These are phyloP conservation scores for Saccharomyces kudriavzevii DNA, from an alignment of 805 yeast species.

Conservation along the genomic window DNA sequence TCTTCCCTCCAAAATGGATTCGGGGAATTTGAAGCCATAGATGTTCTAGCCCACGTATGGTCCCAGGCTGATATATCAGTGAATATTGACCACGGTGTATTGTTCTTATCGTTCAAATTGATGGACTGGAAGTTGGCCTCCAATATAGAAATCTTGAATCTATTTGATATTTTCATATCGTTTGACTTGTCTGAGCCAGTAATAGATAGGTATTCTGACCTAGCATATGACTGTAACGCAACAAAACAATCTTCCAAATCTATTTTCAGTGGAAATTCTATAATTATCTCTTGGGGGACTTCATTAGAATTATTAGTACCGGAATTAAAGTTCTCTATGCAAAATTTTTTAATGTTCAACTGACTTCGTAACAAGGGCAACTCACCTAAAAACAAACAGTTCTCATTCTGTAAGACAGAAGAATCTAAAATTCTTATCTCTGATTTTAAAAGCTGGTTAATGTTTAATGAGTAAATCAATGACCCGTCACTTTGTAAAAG, in stretches of 20 bases:
- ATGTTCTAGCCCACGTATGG: constrained; percentile 70
- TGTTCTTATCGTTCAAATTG: not conserved
- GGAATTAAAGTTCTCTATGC: not conserved
- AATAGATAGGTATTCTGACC: constrained; percentile 37
- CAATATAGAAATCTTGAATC: constrained; percentile 47
- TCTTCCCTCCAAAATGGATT: constrained; percentile 82
- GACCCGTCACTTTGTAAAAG: constrained; percentile 59
- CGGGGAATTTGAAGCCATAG: constrained; percentile 41
- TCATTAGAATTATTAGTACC: constrained; percentile 24
- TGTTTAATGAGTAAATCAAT: constrained; percentile 48
- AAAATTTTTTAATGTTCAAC: constrained; percentile 4
- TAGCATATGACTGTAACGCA: constrained; percentile 55
- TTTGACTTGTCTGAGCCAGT: constrained; percentile 27
- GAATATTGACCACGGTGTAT: constrained; percentile 35
- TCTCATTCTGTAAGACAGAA: constrained; percentile 52
- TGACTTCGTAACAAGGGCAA: constrained; percentile 44
- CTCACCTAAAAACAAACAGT: constrained; percentile 50
- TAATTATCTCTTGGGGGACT: constrained; percentile 29
- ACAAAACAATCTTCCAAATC: constrained; percentile 76
- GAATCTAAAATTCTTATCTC: constrained; percentile 60
- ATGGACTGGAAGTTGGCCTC: constrained; percentile 47
- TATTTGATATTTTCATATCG: constrained; percentile 45
- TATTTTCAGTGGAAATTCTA: constrained; percentile 57
- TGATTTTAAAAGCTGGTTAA: constrained; percentile 43
- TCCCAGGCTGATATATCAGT: constrained; percentile 70